Evolutionary conservation across 75 land plant genomes (phyloP).

Genomic region (Pseudotsuga menziesii): DNA sequence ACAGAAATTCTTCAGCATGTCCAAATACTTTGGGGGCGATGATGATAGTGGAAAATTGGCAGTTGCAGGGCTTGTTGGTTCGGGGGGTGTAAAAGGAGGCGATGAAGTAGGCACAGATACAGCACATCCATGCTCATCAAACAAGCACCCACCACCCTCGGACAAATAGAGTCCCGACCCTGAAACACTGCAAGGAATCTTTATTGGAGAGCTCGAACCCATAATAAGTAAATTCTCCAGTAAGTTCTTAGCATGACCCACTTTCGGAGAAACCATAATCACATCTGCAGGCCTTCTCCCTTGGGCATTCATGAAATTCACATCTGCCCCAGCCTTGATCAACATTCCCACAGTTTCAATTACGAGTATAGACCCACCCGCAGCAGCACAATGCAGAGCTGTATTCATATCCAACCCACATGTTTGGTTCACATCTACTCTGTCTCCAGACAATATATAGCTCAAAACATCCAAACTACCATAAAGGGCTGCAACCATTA

Average conservation of each 20-base stretch:
- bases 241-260: conserved; percentile 8
- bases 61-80: too few relatives aligned
- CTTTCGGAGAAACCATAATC: conserved; percentile 33
- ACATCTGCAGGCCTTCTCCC: conserved; percentile 50
- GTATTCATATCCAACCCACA: conserved; percentile 48
- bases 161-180: neutral
- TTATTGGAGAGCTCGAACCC: conserved; percentile 2
- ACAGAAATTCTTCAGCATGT: neutral
- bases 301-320: conserved; percentile 30
- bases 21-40: conserved; percentile 2
- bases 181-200: neutral
- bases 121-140: too few relatives aligned
- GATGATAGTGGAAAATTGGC: too few relatives aligned
- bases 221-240: conserved; percentile 34
- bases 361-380: conserved; percentile 29
- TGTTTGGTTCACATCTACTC: conserved; percentile 28
- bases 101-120: neutral
- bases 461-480: conserved; percentile 9
- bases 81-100: too few relatives aligned
- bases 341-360: conserved; percentile 41
- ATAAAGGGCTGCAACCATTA: conserved; percentile 15
- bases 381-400: conserved; percentile 62
- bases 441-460: conserved; percentile 5
- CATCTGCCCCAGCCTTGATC: conserved; percentile 49
- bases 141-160: conserved; percentile 1